phyloP scores from a whole-genome alignment of 1,284 basidiomycete species.

The Cerioporus squamosus region DNA sequence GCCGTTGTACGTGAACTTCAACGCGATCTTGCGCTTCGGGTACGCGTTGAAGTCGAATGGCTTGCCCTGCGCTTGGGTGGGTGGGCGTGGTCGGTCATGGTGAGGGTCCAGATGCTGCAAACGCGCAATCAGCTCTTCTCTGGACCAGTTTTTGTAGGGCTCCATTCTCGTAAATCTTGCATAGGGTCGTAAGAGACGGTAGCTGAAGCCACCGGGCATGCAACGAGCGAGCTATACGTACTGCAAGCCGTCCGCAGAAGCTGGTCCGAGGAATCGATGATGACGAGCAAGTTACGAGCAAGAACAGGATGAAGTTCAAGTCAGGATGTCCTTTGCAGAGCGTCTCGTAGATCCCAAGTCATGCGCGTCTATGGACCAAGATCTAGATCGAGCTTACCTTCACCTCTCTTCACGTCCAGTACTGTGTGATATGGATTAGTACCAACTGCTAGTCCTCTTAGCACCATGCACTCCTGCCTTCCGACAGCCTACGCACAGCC shows the following conservation, averaged over 20 bases:
- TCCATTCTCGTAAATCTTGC: constrained; percentile 26
- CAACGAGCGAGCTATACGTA: constrained; percentile 15
- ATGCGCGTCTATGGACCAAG: no score
- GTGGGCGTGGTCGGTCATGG: constrained; percentile 15
- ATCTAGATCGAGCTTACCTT: no score
- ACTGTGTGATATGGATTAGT: no score
- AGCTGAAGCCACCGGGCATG: constrained; percentile 28
- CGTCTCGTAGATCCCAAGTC: no score
- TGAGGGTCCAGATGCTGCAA: constrained; percentile 56
- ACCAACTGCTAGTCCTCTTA: no score
- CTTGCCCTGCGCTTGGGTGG: constrained; percentile 27
- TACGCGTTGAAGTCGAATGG: constrained; percentile 71
- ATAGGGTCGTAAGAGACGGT: constrained; percentile 29
- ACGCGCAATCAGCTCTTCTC: constrained; percentile 69
- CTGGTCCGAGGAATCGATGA: not conserved
- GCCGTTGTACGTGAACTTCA: constrained; percentile 93
- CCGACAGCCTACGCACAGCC: no score
- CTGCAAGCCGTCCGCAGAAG: not conserved
- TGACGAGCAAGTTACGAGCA: no score
- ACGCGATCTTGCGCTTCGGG: constrained; percentile 85
- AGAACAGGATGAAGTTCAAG: not conserved
- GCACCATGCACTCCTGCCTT: no score
- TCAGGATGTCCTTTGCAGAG: no score
- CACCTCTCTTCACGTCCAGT: no score
- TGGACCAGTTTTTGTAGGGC: constrained; percentile 61